These are phyloP conservation scores for Pichia gijzeniarum DNA, from an alignment of 805 yeast genomes.

Conservation along the genomic window DNA sequence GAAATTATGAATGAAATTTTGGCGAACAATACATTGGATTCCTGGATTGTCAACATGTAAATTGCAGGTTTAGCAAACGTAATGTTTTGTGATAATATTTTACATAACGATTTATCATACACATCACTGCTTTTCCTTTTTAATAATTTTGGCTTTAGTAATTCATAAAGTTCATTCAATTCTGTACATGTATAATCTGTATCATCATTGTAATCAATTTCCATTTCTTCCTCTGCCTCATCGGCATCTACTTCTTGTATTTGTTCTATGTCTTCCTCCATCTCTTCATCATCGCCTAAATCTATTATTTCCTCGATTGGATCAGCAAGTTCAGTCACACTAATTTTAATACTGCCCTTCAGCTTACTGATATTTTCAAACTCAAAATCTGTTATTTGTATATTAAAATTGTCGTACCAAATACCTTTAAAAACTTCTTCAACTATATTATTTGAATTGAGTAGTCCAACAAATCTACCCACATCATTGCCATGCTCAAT, in stretches of 20 bases:
- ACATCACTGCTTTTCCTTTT: conserved; percentile 22
- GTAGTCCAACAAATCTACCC: conserved; percentile 12
- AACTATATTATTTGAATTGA: background rate
- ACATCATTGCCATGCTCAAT: conserved; percentile 15
- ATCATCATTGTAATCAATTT: conserved; percentile 19
- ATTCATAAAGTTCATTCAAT: conserved; percentile 17
- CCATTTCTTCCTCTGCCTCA: background rate
- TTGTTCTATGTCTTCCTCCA: conserved; percentile 12
- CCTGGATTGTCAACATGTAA: conserved; percentile 42
- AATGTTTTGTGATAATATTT: conserved; percentile 25
- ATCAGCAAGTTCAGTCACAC: conserved; percentile 21
- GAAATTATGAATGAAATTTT: conserved; percentile 41
- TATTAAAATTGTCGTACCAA: conserved; percentile 25
- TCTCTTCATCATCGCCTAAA: conserved; percentile 17
- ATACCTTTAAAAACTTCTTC: conserved; percentile 18
- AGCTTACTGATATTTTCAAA: conserved; percentile 26
- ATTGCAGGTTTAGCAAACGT: conserved; percentile 50
- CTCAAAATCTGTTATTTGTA: conserved; percentile 27
- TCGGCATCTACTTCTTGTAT: conserved; percentile 10
- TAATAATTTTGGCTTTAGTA: conserved; percentile 21
- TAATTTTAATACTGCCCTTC: conserved; percentile 18
- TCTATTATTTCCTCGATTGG: conserved; percentile 1
- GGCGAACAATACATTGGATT: conserved; percentile 40
- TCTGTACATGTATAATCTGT: conserved; percentile 22
- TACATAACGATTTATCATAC: conserved; percentile 23